Evolutionary conservation across 2,329 filamentous ascomycete species (phyloP), one percentile per base, ranked within the genome.

Genomic region (Paraphaeosphaeria sporulosa): DNA sequence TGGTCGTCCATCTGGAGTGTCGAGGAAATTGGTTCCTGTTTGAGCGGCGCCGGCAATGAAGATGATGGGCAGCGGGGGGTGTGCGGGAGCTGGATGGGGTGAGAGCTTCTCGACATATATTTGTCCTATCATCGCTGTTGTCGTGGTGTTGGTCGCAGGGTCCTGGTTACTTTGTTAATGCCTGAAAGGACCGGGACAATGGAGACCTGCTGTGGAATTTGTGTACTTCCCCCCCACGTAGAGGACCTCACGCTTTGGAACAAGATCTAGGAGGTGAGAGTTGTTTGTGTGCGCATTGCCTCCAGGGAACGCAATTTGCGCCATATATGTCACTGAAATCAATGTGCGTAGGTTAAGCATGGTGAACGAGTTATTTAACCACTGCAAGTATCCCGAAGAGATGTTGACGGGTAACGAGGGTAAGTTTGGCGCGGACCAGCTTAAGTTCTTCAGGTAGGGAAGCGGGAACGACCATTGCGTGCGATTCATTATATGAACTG

Each of bases 1-100:
- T 9, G 75, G 76, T 15, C 78, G 71, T 47, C 80, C 80, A 57
- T 85, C 82, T 6, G 84, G 83, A 19, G 83, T 86, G 40, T 79
- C 79, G 15, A 78, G 66, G n/a, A 69, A 77, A 36, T 72, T 76
- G 4, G 71, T 71, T 10, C 67, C 72, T 5, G 71, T 74, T 47
- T 76, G 73, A 3, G 58, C 72, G 9, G 61, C 61, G 9, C 71
- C 72, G 13, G 66, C 60, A n/a, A 75, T 68, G 50, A 76, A 71
- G n/a, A 75, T 61, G 13, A 77, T 65, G 9, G 73, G 68, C 43
- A 63, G 52, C 4, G 60, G 63, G n/a, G 54, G 23, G 12, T 44
- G 27, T 9, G 42, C 9, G 13, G 64, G 66, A 6, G 58, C 66
- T 25, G 50, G 50, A 21, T 43, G 3, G 15, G 38, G 50, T 4